Base-by-base conservation (phyloP, 1,139 yeast genomes). In the Magnusiomyces clavatus region DNA sequence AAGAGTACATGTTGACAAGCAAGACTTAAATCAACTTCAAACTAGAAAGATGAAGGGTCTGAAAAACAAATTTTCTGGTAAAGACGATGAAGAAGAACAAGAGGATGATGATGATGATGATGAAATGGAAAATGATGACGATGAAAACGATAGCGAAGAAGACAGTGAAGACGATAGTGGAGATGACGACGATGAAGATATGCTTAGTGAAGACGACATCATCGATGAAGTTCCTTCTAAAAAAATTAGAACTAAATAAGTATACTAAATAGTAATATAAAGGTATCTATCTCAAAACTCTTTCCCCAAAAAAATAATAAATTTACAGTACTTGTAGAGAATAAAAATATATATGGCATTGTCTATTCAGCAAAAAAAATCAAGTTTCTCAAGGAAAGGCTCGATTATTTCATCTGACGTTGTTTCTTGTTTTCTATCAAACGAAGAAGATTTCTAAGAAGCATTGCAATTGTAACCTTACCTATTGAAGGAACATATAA, bases 31-130 rank as follows among this genome's bases (percentile, higher is more conserved):
- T 66, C 84, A 83, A 69, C 72, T 92, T 67, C 98, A 92, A 72
- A 90, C 98, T 12, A 82, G 98, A 74, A 92, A 92, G 81, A 87
- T 92, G 96, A 94, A 94, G 78, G 99, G 98, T 67, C 77, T 92
- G 66, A 94, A 94, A 74, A 76, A 88, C 54, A 82, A 78, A 68
- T 89, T 76, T 61, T 96, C 88, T 65, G 72, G 69, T n/a, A 84
- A 76, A 42, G 84, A 78, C 31, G 80, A 73, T 51, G 78, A 72
- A 6, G 64, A 53, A 6, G 72, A 56, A 17, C 64, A 59, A 12
- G 68, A 57, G 12, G 61, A 52, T 13, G 64, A 59, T 34, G 58
- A 46, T 1, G 61, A 46, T 24, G 49, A 44, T 24, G 56, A 53
- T 40, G 52, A 50, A 16, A 39, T 49, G n/a, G 46, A 35, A 17